Base-by-base conservation (phyloP, 2,329 filamentous ascomycete species). In the Pestalotiopsis fici region DNA sequence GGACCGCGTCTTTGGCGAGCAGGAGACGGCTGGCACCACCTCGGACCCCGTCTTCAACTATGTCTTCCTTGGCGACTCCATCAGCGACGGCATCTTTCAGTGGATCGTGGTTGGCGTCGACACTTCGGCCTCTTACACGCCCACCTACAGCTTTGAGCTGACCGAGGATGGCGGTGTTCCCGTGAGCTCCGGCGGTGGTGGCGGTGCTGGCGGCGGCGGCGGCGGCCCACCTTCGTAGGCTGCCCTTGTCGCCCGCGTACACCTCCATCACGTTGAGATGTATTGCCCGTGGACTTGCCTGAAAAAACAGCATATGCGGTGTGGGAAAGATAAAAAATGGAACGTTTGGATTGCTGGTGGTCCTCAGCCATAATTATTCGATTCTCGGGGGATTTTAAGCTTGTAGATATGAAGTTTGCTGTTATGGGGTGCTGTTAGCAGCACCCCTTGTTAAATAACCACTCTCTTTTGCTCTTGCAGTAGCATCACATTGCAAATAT, bases 21-120 rank as follows among this genome's bases (percentile, higher is more conserved):
- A 55, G 43, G 62, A 64, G 47, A 64, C 62, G 23, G 43, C 35
- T 7, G 43, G 25, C 25, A 64, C 62, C 18, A 47, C 35, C 18
- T 64, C 62, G 15, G 62, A 64, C 47, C 62, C 62, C 18, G 47
- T 56, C 43, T 64, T 64, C 50, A 37, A 64, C 25, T 64, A 64
- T 35, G 62, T 64, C 3, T 56, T 28, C n/a, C n/a, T 64, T 12
- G 62, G 62, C 15, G 62, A 64, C 31, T 27, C 18, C 23, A 11
- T 64, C 21, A 23, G n/a, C 15, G 62, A 64, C 11, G 62, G 62
- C 18, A 55, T 64, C 25, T 64, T 64, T 13, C 28, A 37, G 25
- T 64, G 62, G 62, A 64, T 64, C 7, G 18, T 37, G 1, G 28
- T 64, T 2, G 62, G 43, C 2, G 39, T 64, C 23, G 39, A 64